Conservation (phyloP, 208 protist species). For the Leishmania mexicana region DNA sequence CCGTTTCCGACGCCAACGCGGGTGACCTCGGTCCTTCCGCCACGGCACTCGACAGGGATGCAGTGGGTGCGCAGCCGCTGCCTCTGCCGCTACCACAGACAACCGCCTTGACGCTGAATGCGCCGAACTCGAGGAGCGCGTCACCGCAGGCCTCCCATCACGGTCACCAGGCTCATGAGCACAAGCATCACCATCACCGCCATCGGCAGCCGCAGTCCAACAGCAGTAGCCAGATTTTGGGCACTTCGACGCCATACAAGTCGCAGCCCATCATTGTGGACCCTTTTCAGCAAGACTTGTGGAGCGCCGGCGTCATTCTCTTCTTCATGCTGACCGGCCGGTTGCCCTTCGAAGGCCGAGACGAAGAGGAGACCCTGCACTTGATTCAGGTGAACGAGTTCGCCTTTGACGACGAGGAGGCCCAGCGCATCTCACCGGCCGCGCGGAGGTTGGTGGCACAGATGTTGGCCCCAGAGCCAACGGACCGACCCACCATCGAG, state of each 20-base stretch:
- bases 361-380: slow-evolving; percentile 95
- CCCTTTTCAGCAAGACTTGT: slow-evolving; percentile 90
- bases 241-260: slow-evolving; percentile 9
- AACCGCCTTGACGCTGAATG: not conserved
- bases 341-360: slow-evolving; percentile 95
- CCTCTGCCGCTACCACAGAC: not conserved
- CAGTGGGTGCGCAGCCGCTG: not conserved
- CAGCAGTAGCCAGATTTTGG: not conserved
- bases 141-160: not conserved
- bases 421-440: slow-evolving; percentile 59
- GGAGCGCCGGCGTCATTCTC: slow-evolving; percentile 92
- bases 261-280: slow-evolving; percentile 48
- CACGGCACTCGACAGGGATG: not conserved
- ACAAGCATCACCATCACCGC: not conserved
- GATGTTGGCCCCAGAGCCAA: slow-evolving; percentile 88
- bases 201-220: not conserved
- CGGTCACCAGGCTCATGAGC: not conserved
- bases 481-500: slow-evolving; percentile 77
- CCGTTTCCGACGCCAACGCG: not conserved
- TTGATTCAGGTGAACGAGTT: slow-evolving; percentile 73
- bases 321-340: slow-evolving; percentile 95
- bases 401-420: slow-evolving; percentile 71
- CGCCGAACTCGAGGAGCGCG: not conserved
- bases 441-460: slow-evolving; percentile 57
- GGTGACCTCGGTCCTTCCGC: not conserved